Conservation (phyloP, 345 rosid genomes). For the Eucalyptus cloeziana region DNA sequence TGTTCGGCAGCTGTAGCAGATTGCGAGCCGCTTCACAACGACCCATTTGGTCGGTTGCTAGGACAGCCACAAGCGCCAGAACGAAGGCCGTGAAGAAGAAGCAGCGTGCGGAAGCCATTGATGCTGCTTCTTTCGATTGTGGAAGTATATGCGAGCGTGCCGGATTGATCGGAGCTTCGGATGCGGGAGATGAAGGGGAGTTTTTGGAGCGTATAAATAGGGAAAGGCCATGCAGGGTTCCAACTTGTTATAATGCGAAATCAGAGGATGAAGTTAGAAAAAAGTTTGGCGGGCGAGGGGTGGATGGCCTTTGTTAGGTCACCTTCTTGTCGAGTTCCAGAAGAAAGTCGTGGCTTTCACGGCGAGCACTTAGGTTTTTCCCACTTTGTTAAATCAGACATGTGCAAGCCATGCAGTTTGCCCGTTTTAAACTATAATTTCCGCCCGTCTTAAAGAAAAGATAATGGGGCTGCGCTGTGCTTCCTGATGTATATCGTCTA, state of each 20-base stretch:
- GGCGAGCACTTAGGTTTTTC: background rate
- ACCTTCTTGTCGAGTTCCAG: background rate
- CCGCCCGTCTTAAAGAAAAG: background rate
- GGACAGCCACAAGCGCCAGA: background rate
- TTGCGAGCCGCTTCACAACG: background rate
- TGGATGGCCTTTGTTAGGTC: background rate
- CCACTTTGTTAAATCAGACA: background rate
- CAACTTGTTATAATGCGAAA: background rate
- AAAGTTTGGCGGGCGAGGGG: background rate
- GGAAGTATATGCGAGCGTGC: background rate
- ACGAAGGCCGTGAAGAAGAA: background rate
- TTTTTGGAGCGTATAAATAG: background rate
- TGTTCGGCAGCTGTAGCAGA: background rate
- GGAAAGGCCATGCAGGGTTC: background rate
- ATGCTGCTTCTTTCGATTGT: background rate
- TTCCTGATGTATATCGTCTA: background rate
- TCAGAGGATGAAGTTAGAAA: background rate
- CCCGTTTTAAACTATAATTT: background rate
- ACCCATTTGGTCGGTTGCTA: background rate
- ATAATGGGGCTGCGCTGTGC: background rate
- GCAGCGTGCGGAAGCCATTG: background rate
- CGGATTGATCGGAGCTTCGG: background rate
- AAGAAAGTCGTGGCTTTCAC: background rate
- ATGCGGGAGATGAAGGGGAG: background rate
- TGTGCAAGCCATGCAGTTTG: background rate